Evolutionary conservation across 805 yeast genomes (phyloP), one percentile per base, ranked within the genome.

Genomic region (Lachancea nothofagi): DNA sequence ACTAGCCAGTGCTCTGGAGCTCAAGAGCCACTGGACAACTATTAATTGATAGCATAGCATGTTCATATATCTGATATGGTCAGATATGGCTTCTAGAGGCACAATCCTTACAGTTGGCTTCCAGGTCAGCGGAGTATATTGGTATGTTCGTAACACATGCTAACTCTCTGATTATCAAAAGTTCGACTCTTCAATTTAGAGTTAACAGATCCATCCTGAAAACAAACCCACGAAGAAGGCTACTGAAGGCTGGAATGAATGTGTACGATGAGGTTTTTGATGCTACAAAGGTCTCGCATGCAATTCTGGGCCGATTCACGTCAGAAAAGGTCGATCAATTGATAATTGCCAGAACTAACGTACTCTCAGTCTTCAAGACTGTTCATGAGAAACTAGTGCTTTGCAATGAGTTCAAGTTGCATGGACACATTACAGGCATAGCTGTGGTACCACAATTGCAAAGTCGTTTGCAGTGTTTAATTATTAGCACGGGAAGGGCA

Each of bases 211-310:
- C n/a, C n/a, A n/a, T n/a, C n/a, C n/a, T n/a, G n/a, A n/a, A n/a
- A n/a, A n/a, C n/a, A n/a, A n/a, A n/a, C n/a, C 10, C 15, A 32
- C 13, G 10, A 14, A 8, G 29, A 15, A 20, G 21, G 29, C 17
- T 8, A 14, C 24, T 8, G 29, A 13, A 18, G 28, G 13, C 17
- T 19, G 35, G 2, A 8, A 87, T 87, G 96, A 86, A 86, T 52
- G 81, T 83, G 12, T 84, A 83, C 59, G 78, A 81, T 48, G 87
- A 83, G 57, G 70, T 87, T 49, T 70, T 83, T 34, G 83, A 77
- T 49, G 94, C 96, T 2, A 69, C 94, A 2, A 74, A 78, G 48
- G 85, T 84, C 27, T 60, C 80, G n/a, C 76, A 75, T 45, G 70
- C 82, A 33, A 47, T 78, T 18, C 65, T 75, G 6, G 75, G 81